These are phyloP conservation scores for Dillenia suffruticosa DNA, from an alignment of 164 flowering plant species.

Conservation along the genomic window DNA sequence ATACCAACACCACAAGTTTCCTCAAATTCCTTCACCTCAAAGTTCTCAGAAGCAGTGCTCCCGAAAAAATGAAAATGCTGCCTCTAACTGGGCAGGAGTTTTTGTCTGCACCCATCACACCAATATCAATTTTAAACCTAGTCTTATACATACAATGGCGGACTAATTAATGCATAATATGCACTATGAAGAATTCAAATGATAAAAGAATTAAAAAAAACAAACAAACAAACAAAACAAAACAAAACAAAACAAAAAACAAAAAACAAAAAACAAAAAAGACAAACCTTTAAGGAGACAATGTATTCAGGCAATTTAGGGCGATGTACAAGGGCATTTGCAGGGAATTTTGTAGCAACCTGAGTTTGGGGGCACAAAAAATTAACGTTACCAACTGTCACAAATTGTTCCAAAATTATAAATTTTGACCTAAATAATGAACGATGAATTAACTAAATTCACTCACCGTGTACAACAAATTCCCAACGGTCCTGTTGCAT, in stretches of 20 bases:
- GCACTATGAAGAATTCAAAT: background rate
- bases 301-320: constrained; percentile 58
- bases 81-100: constrained; percentile 87
- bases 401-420: background rate
- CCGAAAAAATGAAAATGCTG: constrained; percentile 62
- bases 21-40: constrained; percentile 63
- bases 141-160: too few relatives aligned
- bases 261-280: background rate
- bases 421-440: background rate
- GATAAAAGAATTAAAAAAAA: background rate
- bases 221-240: constrained; percentile 1
- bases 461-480: constrained; percentile 73
- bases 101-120: constrained; percentile 49
- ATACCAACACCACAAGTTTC: constrained; percentile 95
- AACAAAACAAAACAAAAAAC: background rate
- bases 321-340: constrained; percentile 86
- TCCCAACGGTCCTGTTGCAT: constrained; percentile 64
- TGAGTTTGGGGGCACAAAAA: constrained; percentile 17
- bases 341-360: constrained; percentile 91
- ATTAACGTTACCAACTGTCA: background rate
- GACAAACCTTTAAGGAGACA: constrained; percentile 60
- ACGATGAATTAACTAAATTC: background rate
- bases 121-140: too few relatives aligned
- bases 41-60: constrained; percentile 42
- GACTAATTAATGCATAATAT: background rate